Percentiles rank a stretch among this genome's conserved stretches.
These are phyloP conservation scores for Spinacia oleracea DNA, from an alignment of 179 eudicot genomes.

Conservation along the genomic window DNA sequence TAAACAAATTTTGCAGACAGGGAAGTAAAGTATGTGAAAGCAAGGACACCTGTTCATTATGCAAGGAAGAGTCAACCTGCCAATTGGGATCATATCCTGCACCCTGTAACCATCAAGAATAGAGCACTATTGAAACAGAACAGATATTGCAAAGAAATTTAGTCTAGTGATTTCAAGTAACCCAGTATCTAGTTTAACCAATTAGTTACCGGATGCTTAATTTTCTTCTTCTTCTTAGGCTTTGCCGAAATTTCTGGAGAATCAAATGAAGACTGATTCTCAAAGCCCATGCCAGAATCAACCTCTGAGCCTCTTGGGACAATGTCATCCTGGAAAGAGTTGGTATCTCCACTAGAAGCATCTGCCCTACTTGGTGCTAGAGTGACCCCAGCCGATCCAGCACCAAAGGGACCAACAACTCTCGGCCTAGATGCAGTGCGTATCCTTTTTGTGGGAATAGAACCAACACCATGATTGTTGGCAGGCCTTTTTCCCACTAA, in stretches of 20 bases:
- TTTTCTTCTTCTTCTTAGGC: constrained; percentile 84
- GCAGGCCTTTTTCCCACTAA: constrained; percentile 64
- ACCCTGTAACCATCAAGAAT: constrained; percentile 47
- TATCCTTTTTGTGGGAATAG: constrained; percentile 84
- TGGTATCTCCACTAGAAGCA: constrained; percentile 93
- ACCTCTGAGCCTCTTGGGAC: constrained; percentile 69
- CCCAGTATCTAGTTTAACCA: neutral
- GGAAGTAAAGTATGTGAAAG: neutral
- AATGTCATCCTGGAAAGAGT: constrained; percentile 85
- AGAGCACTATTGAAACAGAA: neutral
- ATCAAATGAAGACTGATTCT: constrained; percentile 65
- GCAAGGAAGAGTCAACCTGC: constrained; percentile 62
- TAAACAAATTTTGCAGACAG: neutral
- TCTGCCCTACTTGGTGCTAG: constrained; percentile 64
- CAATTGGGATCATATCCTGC: constrained; percentile 65
- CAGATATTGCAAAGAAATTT: constrained; percentile 3
- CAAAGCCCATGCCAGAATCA: constrained; percentile 69
- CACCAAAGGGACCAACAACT: constrained; percentile 59
- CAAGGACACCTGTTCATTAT: constrained; percentile 69
- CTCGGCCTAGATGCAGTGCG: constrained; percentile 96
- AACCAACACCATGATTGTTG: constrained; percentile 56
- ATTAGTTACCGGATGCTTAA: constrained; percentile 64
- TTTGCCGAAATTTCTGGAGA: constrained; percentile 58
- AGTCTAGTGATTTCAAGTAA: neutral
- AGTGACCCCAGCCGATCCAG: constrained; percentile 51